phyloP scores from a whole-genome alignment of 176 grass and related monocot genomes.

The Carex parvula region DNA sequence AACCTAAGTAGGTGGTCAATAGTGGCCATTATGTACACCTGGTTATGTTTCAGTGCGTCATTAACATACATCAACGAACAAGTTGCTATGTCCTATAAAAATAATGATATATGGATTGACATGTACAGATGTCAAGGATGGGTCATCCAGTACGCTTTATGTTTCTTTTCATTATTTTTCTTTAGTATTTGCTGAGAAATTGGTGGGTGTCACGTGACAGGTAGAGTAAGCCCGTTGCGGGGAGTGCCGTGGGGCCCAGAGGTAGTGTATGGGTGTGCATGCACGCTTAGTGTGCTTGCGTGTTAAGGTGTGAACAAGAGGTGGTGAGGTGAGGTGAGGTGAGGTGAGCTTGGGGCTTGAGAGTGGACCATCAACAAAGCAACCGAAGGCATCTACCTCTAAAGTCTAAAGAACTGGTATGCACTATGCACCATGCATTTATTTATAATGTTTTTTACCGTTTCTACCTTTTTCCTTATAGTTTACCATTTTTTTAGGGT shows the following conservation, averaged over 20 bases:
- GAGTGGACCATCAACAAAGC: slow-evolving; percentile 26
- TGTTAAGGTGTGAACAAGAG: not conserved
- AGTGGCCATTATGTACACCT: not conserved
- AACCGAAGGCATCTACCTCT: not conserved
- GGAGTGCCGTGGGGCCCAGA: not conserved
- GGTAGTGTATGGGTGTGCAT: not conserved
- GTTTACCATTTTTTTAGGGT: not conserved
- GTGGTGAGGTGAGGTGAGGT: not conserved
- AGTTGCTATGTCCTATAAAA: not conserved
- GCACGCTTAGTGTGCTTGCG: slow-evolving; percentile 18
- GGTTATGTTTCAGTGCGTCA: slow-evolving; percentile 4
- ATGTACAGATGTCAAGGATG: slow-evolving; percentile 2
- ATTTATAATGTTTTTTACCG: not conserved
- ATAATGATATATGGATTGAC: not conserved
- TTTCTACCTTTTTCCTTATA: not conserved
- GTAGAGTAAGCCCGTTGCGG: not conserved
- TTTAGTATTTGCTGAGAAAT: not conserved
- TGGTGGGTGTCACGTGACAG: slow-evolving; percentile 25
- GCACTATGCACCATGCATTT: not conserved
- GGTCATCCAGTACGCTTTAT: not conserved
- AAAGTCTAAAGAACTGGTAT: slow-evolving; percentile 2
- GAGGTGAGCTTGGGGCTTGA: not conserved
- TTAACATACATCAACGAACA: not conserved
- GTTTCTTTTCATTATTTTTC: not conserved
- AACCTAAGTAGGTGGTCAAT: not conserved